Conservation (phyloP, 2,329 filamentous ascomycete species). For the Paraphaeosphaeria sporulosa region DNA sequence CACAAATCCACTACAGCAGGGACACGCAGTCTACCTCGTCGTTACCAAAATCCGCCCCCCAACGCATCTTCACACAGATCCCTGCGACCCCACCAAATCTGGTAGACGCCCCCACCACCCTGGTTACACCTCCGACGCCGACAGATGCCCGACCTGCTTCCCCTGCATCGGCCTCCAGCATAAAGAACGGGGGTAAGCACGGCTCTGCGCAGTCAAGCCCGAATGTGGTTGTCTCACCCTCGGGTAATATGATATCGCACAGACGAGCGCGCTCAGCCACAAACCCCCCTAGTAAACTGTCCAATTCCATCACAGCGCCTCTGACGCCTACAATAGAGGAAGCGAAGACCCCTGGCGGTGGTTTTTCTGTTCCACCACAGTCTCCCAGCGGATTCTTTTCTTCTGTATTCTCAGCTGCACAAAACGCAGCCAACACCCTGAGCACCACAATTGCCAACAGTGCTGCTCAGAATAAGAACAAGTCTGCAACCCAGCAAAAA, state of each 20-base stretch:
- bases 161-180: slow-evolving; percentile 35
- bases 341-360: slow-evolving; percentile 64
- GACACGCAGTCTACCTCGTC: slow-evolving; percentile 42
- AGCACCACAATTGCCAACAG: slow-evolving; percentile 77
- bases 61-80: slow-evolving; percentile 48
- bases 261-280: slow-evolving; percentile 67
- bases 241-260: slow-evolving; percentile 78
- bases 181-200: slow-evolving; percentile 35
- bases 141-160: slow-evolving; percentile 55
- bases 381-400: slow-evolving; percentile 80
- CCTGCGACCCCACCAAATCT: slow-evolving; percentile 54
- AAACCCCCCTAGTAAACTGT: slow-evolving; percentile 80
- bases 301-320: slow-evolving; percentile 70
- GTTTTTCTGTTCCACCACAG: slow-evolving; percentile 53
- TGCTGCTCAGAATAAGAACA: slow-evolving; percentile 59
- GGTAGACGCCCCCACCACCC: slow-evolving; percentile 60
- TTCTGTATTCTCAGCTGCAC: slow-evolving; percentile 88
- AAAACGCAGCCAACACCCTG: slow-evolving; percentile 83
- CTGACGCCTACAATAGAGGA: slow-evolving; percentile 81
- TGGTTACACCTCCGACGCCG: slow-evolving; percentile 71
- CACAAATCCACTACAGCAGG: slow-evolving; percentile 38
- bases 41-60: slow-evolving; percentile 34
- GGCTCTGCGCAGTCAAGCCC: slow-evolving; percentile 49
- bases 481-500: slow-evolving; percentile 52
- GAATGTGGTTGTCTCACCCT: slow-evolving; percentile 67